These are phyloP conservation scores for Kazachstania sp. DNA, from an alignment of 1,139 yeast species.

Conservation along the genomic window DNA sequence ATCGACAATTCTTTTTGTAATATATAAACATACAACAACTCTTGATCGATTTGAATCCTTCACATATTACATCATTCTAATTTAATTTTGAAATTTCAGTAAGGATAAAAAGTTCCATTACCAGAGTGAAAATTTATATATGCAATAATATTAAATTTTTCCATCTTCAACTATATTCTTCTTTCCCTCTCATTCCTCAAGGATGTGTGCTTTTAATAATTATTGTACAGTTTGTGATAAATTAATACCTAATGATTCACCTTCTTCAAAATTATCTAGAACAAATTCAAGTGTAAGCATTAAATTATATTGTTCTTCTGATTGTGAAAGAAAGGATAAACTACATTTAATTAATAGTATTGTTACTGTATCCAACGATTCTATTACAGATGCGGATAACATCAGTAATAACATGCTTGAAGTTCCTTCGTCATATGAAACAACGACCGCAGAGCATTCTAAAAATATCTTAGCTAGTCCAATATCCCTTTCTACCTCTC, in stretches of 20 bases:
- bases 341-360: constrained; percentile 1
- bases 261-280: neutral
- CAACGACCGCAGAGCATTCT: neutral
- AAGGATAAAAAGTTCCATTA: no score
- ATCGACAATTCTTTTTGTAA: no score
- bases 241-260: constrained; percentile 33
- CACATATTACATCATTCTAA: no score
- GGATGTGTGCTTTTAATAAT: constrained; percentile 44
- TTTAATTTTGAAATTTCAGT: no score
- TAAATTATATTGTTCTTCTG: constrained; percentile 50
- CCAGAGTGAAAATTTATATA: no score
- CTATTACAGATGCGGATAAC: neutral
- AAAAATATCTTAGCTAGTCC: neutral
- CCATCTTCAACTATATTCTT: neutral
- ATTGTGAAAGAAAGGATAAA: constrained; percentile 44
- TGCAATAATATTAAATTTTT: neutral
- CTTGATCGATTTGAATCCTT: no score
- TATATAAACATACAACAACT: no score
- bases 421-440: neutral
- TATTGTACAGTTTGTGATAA: constrained; percentile 61
- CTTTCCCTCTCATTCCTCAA: neutral
- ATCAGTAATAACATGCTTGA: no score
- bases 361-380: neutral
- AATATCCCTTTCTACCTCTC: neutral
- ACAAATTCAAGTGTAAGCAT: constrained; percentile 1